Evolutionary conservation across 129 eudicot genomes (phyloP).

Genomic region (Tagetes patula): DNA sequence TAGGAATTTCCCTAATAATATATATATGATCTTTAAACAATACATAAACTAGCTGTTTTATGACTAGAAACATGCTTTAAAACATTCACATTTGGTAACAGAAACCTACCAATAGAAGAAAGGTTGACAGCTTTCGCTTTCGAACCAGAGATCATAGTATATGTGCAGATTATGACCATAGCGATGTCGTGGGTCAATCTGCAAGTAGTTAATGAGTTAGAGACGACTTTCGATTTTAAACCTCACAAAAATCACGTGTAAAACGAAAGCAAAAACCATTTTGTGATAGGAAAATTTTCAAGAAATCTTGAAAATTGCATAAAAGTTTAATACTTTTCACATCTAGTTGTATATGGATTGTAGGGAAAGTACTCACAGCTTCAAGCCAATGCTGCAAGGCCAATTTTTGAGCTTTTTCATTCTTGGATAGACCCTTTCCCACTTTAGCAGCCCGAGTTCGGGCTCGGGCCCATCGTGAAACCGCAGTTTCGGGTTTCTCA

Average conservation of each 20-base stretch:
- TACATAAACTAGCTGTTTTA: neutral
- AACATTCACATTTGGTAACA: neutral
- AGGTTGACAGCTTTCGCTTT: slow-evolving; percentile 78
- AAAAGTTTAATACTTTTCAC: neutral
- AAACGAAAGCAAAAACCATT: neutral
- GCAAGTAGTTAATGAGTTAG: slow-evolving; percentile 21
- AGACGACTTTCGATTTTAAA: neutral
- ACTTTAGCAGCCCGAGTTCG: slow-evolving; percentile 91
- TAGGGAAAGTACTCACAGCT: slow-evolving; percentile 63
- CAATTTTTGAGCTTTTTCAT: slow-evolving; percentile 84
- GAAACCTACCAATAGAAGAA: slow-evolving; percentile 75
- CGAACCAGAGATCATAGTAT: slow-evolving; percentile 76
- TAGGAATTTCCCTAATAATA: neutral
- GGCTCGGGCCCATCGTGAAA: slow-evolving; percentile 85
- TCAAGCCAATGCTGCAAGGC: slow-evolving; percentile 97
- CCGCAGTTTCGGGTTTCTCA: slow-evolving; percentile 79
- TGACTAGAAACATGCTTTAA: neutral
- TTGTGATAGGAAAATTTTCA: neutral
- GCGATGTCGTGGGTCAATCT: slow-evolving; percentile 97
- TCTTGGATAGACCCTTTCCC: slow-evolving; percentile 84
- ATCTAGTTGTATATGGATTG: neutral
- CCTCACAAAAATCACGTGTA: neutral
- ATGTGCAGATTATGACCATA: slow-evolving; percentile 81
- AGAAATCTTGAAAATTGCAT: slow-evolving; percentile 18
- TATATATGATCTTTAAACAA: too few species aligned